Evolutionary conservation across 495 filamentous ascomycete species (phyloP), one percentile per base, ranked within the genome.

Genomic region (Penicillium argentinense): DNA sequence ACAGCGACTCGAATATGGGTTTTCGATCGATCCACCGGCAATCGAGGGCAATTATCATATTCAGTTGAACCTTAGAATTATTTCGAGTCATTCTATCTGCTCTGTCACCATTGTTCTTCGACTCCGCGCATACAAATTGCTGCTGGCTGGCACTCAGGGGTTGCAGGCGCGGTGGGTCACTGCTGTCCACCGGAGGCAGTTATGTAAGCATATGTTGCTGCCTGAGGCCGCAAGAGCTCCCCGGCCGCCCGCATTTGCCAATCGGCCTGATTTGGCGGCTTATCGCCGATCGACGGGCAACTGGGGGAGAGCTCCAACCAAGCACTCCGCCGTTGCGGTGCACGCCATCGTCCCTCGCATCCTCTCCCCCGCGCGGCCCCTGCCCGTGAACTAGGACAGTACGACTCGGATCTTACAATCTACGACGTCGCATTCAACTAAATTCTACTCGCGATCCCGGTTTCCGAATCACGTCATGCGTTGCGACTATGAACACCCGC

Each of bases 401-500:
- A n/a, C n/a, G n/a, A n/a, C n/a, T n/a, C n/a, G n/a, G n/a, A n/a
- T n/a, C n/a, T n/a, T n/a, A n/a, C n/a, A n/a, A n/a, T n/a, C n/a
- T n/a, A n/a, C n/a, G n/a, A n/a, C n/a, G n/a, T n/a, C n/a, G n/a
- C n/a, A n/a, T n/a, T n/a, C n/a, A n/a, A n/a, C n/a, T n/a, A n/a
- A n/a, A n/a, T n/a, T n/a, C n/a, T n/a, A n/a, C n/a, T n/a, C n/a
- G n/a, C n/a, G n/a, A n/a, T n/a, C n/a, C n/a, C n/a, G n/a, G n/a
- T n/a, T n/a, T n/a, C n/a, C 19, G 17, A 36, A 26, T 30, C 28
- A 44, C 49, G 40, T 48, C 47, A 59, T 60, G 59, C 37, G 46
- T 47, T 23, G 25, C 66, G 75, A 56, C 34, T 39, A 98, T 98
- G 93, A 95, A 98, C 62, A 95, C 91, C 45, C 77, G 93, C 54